These are phyloP conservation scores for Cyberlindnera maclurae DNA, from an alignment of 805 yeast genomes.

Conservation along the genomic window DNA sequence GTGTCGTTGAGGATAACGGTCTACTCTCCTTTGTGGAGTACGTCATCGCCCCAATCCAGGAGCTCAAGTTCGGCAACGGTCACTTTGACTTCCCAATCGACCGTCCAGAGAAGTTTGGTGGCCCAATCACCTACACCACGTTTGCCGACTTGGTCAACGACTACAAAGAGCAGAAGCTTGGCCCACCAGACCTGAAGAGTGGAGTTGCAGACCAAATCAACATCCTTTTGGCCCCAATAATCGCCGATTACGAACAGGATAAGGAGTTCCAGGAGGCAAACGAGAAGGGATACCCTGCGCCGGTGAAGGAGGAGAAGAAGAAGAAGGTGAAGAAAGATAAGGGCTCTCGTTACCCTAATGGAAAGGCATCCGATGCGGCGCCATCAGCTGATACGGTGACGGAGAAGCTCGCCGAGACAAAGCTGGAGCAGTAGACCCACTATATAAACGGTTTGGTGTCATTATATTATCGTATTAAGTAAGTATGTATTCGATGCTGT, in stretches of 20 bases:
- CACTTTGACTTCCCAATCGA: slow-evolving; percentile 63
- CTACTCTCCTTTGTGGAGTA: slow-evolving; percentile 76
- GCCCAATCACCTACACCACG: slow-evolving; percentile 67
- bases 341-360: slow-evolving; percentile 88
- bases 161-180: slow-evolving; percentile 63
- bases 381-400: slow-evolving; percentile 27
- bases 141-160: slow-evolving; percentile 66
- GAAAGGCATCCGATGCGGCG: slow-evolving; percentile 24
- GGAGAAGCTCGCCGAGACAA: slow-evolving; percentile 33
- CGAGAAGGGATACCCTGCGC: slow-evolving; percentile 79
- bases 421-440: slow-evolving; percentile 22
- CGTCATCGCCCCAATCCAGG: slow-evolving; percentile 82
- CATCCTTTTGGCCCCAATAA: slow-evolving; percentile 74
- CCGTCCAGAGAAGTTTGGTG: slow-evolving; percentile 97
- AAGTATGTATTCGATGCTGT: background rate
- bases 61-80: slow-evolving; percentile 54
- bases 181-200: slow-evolving; percentile 89
- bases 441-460: background rate
- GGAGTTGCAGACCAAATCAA: slow-evolving; percentile 89
- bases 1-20: slow-evolving; percentile 87
- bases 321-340: slow-evolving; percentile 78
- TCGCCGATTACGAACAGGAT: slow-evolving; percentile 53
- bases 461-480: background rate
- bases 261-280: slow-evolving; percentile 72
- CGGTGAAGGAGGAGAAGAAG: slow-evolving; percentile 49